Percentiles rank a stretch among this genome's conserved stretches.
phyloP scores from a whole-genome alignment of 2,329 filamentous ascomycete species.

The Sclerotinia minor region DNA sequence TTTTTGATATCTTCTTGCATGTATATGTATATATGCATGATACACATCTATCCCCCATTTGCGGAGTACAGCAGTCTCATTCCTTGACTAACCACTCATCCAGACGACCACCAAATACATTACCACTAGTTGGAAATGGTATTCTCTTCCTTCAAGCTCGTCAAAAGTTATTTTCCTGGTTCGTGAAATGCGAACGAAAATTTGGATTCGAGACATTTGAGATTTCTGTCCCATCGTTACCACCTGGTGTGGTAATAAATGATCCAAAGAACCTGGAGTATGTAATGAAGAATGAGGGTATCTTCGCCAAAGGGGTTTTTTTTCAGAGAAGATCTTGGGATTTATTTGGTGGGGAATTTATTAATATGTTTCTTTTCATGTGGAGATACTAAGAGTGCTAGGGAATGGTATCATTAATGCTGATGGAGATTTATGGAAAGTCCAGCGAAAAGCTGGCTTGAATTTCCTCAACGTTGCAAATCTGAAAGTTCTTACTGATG shows the following conservation, averaged over 20 bases:
- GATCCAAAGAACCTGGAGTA: constrained; percentile 62
- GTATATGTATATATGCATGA: not conserved
- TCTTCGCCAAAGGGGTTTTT: constrained; percentile 63
- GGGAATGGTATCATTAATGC: constrained; percentile 66
- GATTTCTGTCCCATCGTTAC: constrained; percentile 62
- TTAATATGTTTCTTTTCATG: not conserved
- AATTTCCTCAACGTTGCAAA: constrained; percentile 60
- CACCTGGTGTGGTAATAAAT: constrained; percentile 63
- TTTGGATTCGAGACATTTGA: constrained; percentile 62
- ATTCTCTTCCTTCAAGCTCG: constrained; percentile 60
- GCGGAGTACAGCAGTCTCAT: not conserved
- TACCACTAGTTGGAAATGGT: constrained; percentile 60
- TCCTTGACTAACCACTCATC: not conserved
- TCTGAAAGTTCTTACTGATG: constrained; percentile 56
- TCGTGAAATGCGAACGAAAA: constrained; percentile 56
- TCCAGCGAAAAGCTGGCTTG: constrained; percentile 62
- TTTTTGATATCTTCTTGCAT: not conserved
- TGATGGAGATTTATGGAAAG: constrained; percentile 62
- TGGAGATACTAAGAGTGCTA: constrained; percentile 31
- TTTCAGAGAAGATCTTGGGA: constrained; percentile 61
- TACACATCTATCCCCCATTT: not conserved
- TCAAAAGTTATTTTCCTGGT: constrained; percentile 63
- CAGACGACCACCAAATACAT: constrained; percentile 41
- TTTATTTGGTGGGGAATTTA: constrained; percentile 53
- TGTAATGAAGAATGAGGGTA: constrained; percentile 59